These are phyloP conservation scores for Leishmania gerbilli DNA, from an alignment of 208 protist species.

Conservation along the genomic window DNA sequence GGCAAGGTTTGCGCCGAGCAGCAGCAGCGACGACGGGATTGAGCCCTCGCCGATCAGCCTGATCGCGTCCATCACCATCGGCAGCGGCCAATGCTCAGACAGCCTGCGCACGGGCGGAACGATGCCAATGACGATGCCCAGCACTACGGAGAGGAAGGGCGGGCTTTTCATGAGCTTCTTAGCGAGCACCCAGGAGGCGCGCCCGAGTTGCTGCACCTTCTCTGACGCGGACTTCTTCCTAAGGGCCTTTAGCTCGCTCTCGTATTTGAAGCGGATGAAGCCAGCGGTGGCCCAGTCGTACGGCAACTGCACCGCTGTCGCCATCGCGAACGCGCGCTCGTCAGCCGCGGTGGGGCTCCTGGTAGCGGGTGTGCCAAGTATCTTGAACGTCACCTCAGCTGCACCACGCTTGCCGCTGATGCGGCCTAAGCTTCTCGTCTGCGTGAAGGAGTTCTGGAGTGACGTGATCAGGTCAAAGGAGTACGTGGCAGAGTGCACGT, in stretches of 20 bases:
- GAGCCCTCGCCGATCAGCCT: slow-evolving; percentile 56
- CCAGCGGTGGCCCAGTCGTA: slow-evolving; percentile 66
- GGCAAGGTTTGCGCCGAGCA: slow-evolving; percentile 73
- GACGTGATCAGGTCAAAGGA: background rate
- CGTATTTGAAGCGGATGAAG: slow-evolving; percentile 57
- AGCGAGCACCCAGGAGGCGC: slow-evolving; percentile 3
- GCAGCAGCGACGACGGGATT: slow-evolving; percentile 75
- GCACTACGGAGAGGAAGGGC: slow-evolving; percentile 73
- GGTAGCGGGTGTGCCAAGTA: slow-evolving; percentile 8
- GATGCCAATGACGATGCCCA: slow-evolving; percentile 69
- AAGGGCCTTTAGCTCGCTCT: slow-evolving; percentile 36
- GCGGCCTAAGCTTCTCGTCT: slow-evolving; percentile 2
- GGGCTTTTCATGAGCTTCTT: slow-evolving; percentile 43
- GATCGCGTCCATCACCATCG: slow-evolving; percentile 65
- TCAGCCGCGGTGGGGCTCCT: slow-evolving; percentile 23
- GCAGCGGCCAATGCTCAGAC: slow-evolving; percentile 58
- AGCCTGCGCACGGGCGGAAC: slow-evolving; percentile 57
- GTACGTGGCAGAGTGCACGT: background rate
- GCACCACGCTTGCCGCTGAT: background rate
- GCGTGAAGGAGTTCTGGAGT: slow-evolving; percentile 15
- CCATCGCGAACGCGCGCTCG: slow-evolving; percentile 23
- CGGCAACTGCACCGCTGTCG: slow-evolving; percentile 36
- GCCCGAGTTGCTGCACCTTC: slow-evolving; percentile 13
- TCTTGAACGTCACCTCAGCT: background rate
- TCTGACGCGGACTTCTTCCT: slow-evolving; percentile 11